Base-by-base conservation (phyloP, 2,329 filamentous ascomycete species). In the Aspergillus glaucus region DNA sequence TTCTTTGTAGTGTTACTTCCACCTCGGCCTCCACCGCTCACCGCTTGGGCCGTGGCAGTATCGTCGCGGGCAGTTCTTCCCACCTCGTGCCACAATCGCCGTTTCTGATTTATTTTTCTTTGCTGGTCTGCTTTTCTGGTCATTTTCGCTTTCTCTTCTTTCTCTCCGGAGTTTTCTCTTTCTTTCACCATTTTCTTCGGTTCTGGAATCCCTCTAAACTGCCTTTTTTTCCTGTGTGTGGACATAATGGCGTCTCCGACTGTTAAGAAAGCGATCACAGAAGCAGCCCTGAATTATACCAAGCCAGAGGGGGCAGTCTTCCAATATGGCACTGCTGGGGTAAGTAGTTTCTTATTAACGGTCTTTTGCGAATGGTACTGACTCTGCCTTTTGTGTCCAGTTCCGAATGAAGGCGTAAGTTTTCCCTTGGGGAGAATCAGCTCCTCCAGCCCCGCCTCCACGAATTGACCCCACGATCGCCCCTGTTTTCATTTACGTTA, bases 391-490 rank as follows among this genome's bases (percentile, higher is more conserved):
- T 43, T 44, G 53, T 45, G 44, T 49, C 46, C 57, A 84, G 81
- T 86, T 86, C 66, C 81, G 83, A 50, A 85, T 85, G 74, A 85
- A 83, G 73, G 81, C 82, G 80, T 84, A 76, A 70, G 79, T 67
- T 52, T 49, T 45, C 17, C 10, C 17, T 37, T 50, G 50, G 48
- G 49, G 57, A 55, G 49, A 50, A 62, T 60, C 55, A 60, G 50
- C 58, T 58, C 59, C 57, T 55, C 58, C 55, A 60, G 50, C 58
- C 59, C 59, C 57, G 56, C 58, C 56, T 61, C 57, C 60, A 59
- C 55, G 54, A 45, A 57, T n/a, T n/a, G 15, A 56, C 60, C 60
- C 62, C 62, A 58, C 62, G 60, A 61, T 62, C 54, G 53, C 52
- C 56, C 48, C 50, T 19, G 37, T 53, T 55, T 60, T 30, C 26